Evolutionary conservation across 768 basidiomycete genomes (phyloP).

Genomic region (Tubosaeta brunneosetosa): DNA sequence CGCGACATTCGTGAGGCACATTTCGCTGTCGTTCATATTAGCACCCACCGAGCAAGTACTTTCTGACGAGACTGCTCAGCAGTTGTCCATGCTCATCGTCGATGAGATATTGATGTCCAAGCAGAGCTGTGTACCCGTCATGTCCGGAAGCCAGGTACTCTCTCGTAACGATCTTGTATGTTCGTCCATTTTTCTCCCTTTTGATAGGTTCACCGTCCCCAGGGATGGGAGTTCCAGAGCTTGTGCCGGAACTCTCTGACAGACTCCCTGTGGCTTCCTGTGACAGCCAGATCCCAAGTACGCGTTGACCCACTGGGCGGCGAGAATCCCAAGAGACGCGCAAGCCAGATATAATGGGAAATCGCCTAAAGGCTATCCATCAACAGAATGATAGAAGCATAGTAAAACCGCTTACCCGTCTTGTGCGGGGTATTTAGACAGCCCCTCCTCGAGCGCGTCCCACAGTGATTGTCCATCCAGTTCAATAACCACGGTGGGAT

Average conservation of each 20-base stretch:
- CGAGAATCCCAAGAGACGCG: conserved; percentile 85
- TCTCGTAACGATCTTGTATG: conserved; percentile 79
- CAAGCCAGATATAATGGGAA: conserved; percentile 83
- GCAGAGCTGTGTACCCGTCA: conserved; percentile 73
- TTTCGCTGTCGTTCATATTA: neutral
- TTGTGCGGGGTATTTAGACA: conserved; percentile 81
- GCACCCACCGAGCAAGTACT: conserved; percentile 71
- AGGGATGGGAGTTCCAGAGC: conserved; percentile 29
- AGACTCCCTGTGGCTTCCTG: conserved; percentile 29
- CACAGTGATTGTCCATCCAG: conserved; percentile 75
- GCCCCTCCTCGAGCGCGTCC: conserved; percentile 68
- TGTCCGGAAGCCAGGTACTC: conserved; percentile 83
- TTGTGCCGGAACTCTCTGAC: conserved; percentile 16
- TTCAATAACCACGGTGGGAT: conserved; percentile 77
- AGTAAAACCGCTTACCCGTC: conserved; percentile 62
- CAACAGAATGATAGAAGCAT: neutral
- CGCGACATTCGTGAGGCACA: conserved; percentile 6
- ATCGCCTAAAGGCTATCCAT: conserved; percentile 51
- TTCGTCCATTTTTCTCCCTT: conserved; percentile 48
- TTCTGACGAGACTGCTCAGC: conserved; percentile 74
- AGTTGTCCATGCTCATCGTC: conserved; percentile 81
- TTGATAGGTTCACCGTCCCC: conserved; percentile 51
- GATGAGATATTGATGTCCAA: conserved; percentile 61
- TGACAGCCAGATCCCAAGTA: conserved; percentile 66
- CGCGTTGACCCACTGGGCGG: conserved; percentile 61